Evolutionary conservation across 2,329 filamentous ascomycete genomes (phyloP), one percentile per base, ranked within the genome.

Genomic region (Didymella pomorum): DNA sequence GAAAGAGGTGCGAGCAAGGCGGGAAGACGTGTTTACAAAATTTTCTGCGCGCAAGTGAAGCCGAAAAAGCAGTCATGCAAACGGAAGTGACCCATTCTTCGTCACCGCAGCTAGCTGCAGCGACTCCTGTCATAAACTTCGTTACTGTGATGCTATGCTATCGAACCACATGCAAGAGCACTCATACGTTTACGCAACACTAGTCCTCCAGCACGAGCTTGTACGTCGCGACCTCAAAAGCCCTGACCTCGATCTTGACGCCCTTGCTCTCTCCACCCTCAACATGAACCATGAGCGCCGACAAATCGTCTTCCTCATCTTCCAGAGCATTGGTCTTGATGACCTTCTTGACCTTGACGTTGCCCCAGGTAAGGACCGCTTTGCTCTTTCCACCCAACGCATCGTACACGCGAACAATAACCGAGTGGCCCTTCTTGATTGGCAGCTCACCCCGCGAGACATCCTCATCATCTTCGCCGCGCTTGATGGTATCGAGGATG

Each of bases 401-500:
- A 75, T 99, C 95, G 73, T 96, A 99, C 20, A 97, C 83, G 1
- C 95, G 85, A 58, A 97, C 66, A 59, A 99, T 89, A 45, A 98
- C 84, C 73, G 91, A 96, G 75, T 86, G 86, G 0, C 92, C 93
- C 67, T 86, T 85, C 56, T 90, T 86, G 3, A 66, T 52, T 0
- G 86, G 84, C 29, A 94, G 78, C 49, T 82, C 81, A 14, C 81
- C 76, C 26, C 79, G 75, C 28, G 76, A 79, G 3, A 93, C 80
- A 52, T 82, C 82, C 39, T 79, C 80, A 51, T 84, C 82, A 58
- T 84, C 82, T 66, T 84, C 82, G 20, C 92, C 95, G 56, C 95
- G 89, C 84, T 99, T 99, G 76, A 99, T 84, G 0, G 89, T 89
- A 74, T 99, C 95, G 0, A 99, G 81, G 3, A 99, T 82, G 20